Percentiles rank a stretch among this genome's conserved stretches.
Conservation (phyloP, 2,329 filamentous ascomycete genomes). For the Aspergillus fumigatiaffinis region DNA sequence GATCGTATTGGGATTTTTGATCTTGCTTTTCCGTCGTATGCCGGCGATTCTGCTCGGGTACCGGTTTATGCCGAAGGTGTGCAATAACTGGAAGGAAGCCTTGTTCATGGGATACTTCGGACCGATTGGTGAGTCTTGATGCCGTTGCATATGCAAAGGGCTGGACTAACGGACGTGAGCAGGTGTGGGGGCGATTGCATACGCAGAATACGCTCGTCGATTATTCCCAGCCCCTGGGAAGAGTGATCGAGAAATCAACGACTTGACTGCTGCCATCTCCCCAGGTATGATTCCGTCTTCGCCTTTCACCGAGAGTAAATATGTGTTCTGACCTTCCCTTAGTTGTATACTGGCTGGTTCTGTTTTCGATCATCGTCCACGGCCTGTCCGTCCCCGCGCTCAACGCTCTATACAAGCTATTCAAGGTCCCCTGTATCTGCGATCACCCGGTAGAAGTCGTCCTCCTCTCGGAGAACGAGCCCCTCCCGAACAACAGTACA, state of each 20-base stretch:
- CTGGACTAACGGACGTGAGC: neutral
- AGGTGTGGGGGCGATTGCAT: constrained; percentile 45
- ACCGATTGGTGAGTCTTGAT: constrained; percentile 33
- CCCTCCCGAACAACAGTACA: constrained; percentile 32
- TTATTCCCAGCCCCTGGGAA: constrained; percentile 41
- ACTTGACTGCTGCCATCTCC: constrained; percentile 37
- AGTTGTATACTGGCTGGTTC: constrained; percentile 46
- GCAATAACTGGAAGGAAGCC: constrained; percentile 55
- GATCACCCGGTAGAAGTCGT: constrained; percentile 33
- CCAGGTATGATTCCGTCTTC: constrained; percentile 25
- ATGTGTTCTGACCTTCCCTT: neutral
- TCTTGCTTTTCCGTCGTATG: constrained; percentile 55
- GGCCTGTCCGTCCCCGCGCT: constrained; percentile 37
- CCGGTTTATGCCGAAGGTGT: constrained; percentile 52
- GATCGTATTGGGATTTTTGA: constrained; percentile 49
- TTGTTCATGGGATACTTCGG: constrained; percentile 58
- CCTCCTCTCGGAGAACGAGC: constrained; percentile 33
- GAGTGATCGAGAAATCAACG: constrained; percentile 40
- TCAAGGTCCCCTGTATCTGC: constrained; percentile 26
- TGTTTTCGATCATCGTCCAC: constrained; percentile 40
- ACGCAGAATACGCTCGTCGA: constrained; percentile 44
- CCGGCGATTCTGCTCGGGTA: constrained; percentile 54
- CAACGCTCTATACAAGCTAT: constrained; percentile 28
- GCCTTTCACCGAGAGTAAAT: neutral
- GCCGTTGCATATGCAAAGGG: neutral